Base-by-base conservation (phyloP, 1,284 basidiomycete species). In the Ustilago sp. region DNA sequence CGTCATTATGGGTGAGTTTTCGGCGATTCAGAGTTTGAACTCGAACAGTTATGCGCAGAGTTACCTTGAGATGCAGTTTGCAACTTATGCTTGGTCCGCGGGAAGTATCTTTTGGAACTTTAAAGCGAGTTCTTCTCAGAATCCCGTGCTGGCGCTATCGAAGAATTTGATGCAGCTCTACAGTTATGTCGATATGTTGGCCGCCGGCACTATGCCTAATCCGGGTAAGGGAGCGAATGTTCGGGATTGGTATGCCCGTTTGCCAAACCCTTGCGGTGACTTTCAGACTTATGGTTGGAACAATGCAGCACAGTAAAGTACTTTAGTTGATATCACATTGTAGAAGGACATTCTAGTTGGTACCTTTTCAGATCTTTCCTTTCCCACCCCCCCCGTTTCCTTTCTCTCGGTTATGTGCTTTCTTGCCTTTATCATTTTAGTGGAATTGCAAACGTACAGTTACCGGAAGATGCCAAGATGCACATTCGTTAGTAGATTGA, bases 51-150 rank as follows among this genome's bases (percentile, higher is more conserved):
- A 68, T 35, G 63, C 72, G 4, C 58, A 60, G 11, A 43, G 54
- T 1, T 83, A 73, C 48, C 62, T 80, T 36, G 61, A 80, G 45
- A 79, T 80, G 58, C 80, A 85, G 74, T 43, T 77, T 32, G 68
- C 72, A n/a, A 80, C 77, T n/a, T 85, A 80, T 48, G 81, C 71
- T 31, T 83, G 82, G 81, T 83, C 81, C 4, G 83, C 76, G 15
- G 83, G 83, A 15, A 77, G 77, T n/a, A 66, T 80, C 35, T 85
- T 84, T 55, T 85, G 82, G 81, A 83, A 79, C 51, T 84, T 79
- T 63, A 83, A 83, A 55, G 63, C 76, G 8, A 74, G 71, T 41
- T 51, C 72, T 38, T 72, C 78, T 1, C 62, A 50, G 11, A 68
- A 60, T 36, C 80, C 54, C 11, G 62, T 81, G 4, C 51, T 72